These are phyloP conservation scores for Raddia distichophylla DNA, from an alignment of 176 grass and related monocot species.

Conservation along the genomic window DNA sequence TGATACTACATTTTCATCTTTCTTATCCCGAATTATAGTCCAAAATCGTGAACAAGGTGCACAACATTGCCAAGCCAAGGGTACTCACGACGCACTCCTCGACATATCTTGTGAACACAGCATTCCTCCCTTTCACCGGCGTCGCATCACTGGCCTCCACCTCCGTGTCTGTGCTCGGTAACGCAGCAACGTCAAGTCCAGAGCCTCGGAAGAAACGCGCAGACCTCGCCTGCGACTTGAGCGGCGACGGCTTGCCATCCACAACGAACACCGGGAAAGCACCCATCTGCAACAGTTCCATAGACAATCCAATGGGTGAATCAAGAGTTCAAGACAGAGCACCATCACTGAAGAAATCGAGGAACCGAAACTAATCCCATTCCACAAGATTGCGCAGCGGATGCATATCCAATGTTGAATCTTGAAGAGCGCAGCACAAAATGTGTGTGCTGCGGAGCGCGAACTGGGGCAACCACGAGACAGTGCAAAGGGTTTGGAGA, in stretches of 20 bases:
- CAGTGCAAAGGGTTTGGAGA: neutral
- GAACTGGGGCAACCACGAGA: neutral
- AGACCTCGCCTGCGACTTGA: slow-evolving; percentile 82
- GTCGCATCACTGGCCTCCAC: slow-evolving; percentile 24
- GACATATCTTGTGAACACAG: slow-evolving; percentile 54
- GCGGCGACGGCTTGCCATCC: slow-evolving; percentile 78
- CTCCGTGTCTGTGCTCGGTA: slow-evolving; percentile 41
- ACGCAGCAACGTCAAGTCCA: slow-evolving; percentile 52
- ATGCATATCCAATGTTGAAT: slow-evolving; percentile 17
- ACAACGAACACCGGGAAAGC: slow-evolving; percentile 91
- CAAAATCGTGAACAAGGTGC: neutral
- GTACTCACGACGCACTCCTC: slow-evolving; percentile 66
- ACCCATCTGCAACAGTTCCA: slow-evolving; percentile 70
- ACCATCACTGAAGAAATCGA: neutral
- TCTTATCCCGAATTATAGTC: slow-evolving; percentile 4
- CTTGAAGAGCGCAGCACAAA: neutral
- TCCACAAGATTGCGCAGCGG: neutral
- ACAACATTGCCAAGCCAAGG: neutral
- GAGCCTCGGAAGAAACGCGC: slow-evolving; percentile 82
- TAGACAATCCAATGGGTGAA: neutral
- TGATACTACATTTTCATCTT: neutral
- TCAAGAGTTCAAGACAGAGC: neutral
- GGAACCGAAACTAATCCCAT: neutral
- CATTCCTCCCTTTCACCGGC: slow-evolving; percentile 51
- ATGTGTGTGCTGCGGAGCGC: neutral